Percentiles rank a stretch among this genome's conserved stretches.
phyloP scores from a whole-genome alignment of 1,284 basidiomycete species.

The Microbotryum lychnidis-dioicae region DNA sequence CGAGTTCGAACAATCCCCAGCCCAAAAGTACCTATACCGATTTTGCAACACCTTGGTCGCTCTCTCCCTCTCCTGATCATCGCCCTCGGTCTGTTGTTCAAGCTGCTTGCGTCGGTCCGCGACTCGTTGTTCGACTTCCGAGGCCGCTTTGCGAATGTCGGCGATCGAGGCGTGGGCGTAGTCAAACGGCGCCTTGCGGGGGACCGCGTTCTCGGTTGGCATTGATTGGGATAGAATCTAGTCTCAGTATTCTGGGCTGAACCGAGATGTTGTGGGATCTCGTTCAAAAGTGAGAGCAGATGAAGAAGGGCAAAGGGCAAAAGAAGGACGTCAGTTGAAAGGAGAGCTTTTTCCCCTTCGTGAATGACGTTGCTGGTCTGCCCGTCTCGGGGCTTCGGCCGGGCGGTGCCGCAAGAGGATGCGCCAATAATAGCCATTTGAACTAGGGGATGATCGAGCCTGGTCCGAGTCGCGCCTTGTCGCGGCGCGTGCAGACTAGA shows the following conservation, averaged over 20 bases:
- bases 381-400: too few species aligned
- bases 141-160: slow-evolving; percentile 13
- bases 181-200: slow-evolving; percentile 7
- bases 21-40: slow-evolving; percentile 23
- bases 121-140: slow-evolving; percentile 5
- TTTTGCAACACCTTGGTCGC: slow-evolving; percentile 24
- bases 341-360: too few species aligned
- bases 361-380: too few species aligned
- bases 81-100: background rate
- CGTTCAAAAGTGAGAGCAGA: too few species aligned
- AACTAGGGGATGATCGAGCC: too few species aligned
- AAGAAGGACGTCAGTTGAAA: too few species aligned
- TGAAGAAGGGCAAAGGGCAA: too few species aligned
- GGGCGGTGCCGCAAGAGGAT: too few species aligned
- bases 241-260: background rate
- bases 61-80: background rate
- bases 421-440: background rate
- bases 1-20: background rate
- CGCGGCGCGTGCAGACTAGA: background rate
- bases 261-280: too few species aligned
- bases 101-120: background rate
- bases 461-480: too few species aligned
- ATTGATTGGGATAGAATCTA: background rate
- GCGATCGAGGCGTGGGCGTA: slow-evolving; percentile 9
- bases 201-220: background rate